Evolutionary conservation across 257 asterid genomes (phyloP), one percentile per base, ranked within the genome.

Genomic region (Capsicum rhomboideum): DNA sequence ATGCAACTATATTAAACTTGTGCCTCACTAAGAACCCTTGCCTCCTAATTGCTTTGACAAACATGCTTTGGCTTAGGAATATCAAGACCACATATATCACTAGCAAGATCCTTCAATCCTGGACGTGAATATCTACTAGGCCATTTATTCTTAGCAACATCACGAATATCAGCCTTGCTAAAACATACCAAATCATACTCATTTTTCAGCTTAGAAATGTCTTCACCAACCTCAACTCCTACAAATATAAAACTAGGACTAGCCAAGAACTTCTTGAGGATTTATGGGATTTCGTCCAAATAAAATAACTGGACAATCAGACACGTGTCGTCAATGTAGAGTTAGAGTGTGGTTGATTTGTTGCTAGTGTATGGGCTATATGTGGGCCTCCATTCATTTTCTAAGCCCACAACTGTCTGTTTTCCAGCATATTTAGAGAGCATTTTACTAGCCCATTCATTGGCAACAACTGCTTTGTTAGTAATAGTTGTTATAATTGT

Each of bases 21-120:
- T 2, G 52, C 42, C 0, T 80, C 82, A 68, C 8, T 90, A 0
- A 93, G 90, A 80, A 61, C 90, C 20, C 95, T 89, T 1, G 91
- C 91, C 85, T 93, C 92, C 97, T 97, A 94, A 59, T 94, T 87
- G 23, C 98, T 94, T n/a, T n/a, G n/a, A n/a, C 90, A 82, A 34
- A 92, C 88, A 61, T 90, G 90, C 86, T 71, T 34, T 2, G 98
- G 95, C 75, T 95, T 95, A 56, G 17, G 17, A 95, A 95, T 88
- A 4, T 42, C 0, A 20, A 95, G 85, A 75, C 93, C 90, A 8
- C 89, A 86, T 4, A 95, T 58, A 0, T 87, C 97, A 13, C 0
- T 0, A 0, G 95, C 97, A 6, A 95, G 96, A 82, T 91, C 94
- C 89, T 93, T 92, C 89, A 92, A 69, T 16, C 97, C 98, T 0